Conservation (phyloP, 257 asterid species). For the Linaria vulgaris region DNA sequence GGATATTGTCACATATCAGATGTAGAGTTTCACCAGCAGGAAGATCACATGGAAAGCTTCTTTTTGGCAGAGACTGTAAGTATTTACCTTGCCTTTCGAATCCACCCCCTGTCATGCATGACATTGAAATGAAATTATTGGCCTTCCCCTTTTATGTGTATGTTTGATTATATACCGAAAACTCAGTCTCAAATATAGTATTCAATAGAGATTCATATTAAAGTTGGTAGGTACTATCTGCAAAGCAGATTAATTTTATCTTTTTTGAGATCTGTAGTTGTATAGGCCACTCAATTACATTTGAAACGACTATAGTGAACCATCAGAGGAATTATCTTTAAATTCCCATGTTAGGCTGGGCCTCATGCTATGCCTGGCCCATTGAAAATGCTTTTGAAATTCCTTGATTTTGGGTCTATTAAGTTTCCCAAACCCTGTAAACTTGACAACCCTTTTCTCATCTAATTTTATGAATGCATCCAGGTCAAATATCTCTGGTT, state of each 20-base stretch:
- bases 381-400: neutral
- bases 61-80: slow-evolving; percentile 98
- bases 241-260: neutral
- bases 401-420: neutral
- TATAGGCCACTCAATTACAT: neutral
- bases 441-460: neutral
- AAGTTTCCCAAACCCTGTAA: neutral
- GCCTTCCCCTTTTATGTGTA: too few species aligned
- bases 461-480: slow-evolving; percentile 18
- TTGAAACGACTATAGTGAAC: neutral
- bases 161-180: too few species aligned
- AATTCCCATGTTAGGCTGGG: slow-evolving; percentile 7
- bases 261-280: neutral
- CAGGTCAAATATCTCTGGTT: slow-evolving; percentile 98
- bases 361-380: neutral
- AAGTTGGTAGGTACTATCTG: too few species aligned
- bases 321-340: slow-evolving; percentile 1
- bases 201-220: neutral
- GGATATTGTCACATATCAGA: slow-evolving; percentile 98
- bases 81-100: slow-evolving; percentile 1
- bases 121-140: neutral
- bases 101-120: neutral
- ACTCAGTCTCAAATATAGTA: neutral
- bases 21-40: slow-evolving; percentile 90
- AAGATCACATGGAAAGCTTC: slow-evolving; percentile 99